These are phyloP conservation scores for Eucalyptus marginata DNA, from an alignment of 345 rosid species.

Conservation along the genomic window DNA sequence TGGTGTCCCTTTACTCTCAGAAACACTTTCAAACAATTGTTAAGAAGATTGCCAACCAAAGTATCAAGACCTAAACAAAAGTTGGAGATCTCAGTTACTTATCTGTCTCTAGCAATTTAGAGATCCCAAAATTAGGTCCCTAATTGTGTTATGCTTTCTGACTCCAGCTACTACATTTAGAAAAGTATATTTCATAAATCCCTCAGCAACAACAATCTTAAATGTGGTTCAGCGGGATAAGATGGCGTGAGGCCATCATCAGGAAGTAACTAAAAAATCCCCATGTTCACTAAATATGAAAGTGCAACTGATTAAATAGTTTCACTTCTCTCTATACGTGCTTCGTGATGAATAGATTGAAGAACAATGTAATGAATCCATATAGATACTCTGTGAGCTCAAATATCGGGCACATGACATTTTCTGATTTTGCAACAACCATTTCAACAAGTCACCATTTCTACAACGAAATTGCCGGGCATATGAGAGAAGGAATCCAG, in stretches of 20 bases:
- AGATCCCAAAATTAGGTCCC: background rate
- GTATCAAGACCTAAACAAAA: background rate
- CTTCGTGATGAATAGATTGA: background rate
- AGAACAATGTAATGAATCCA: background rate
- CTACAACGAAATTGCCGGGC: background rate
- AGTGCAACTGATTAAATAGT: background rate
- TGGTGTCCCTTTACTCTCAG: background rate
- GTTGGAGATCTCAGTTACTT: background rate
- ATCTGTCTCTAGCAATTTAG: background rate
- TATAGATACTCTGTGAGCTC: background rate
- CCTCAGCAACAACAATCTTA: background rate
- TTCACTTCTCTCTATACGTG: background rate
- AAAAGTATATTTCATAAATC: background rate
- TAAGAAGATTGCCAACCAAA: background rate
- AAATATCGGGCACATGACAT: background rate
- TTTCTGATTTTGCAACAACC: background rate
- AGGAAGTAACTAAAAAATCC: background rate
- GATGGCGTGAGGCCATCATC: background rate
- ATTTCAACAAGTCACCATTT: background rate
- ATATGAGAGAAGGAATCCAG: background rate
- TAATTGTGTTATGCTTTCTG: background rate
- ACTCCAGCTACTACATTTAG: background rate
- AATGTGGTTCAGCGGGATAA: background rate
- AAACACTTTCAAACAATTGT: background rate
- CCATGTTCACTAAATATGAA: background rate